These are phyloP conservation scores for Pichia sp. DNA, from an alignment of 1,139 yeast genomes.

Conservation along the genomic window DNA sequence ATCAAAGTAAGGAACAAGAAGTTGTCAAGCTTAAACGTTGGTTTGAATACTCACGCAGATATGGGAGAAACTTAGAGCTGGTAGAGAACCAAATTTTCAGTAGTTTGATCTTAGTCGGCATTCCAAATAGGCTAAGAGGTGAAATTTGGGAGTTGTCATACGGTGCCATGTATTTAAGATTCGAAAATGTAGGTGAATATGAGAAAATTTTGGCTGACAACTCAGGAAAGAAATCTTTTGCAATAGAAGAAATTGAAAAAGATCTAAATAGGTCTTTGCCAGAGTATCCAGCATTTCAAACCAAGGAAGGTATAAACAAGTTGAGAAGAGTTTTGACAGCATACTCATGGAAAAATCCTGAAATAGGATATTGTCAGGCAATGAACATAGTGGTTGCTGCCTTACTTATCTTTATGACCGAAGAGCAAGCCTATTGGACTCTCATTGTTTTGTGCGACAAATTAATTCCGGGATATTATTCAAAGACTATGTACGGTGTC, in stretches of 20 bases:
- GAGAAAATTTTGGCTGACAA: constrained; percentile 53
- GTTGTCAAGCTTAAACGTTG: constrained; percentile 55
- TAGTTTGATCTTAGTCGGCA: constrained; percentile 71
- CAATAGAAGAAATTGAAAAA: constrained; percentile 94
- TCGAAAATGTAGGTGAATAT: constrained; percentile 61
- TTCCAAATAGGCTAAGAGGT: constrained; percentile 89
- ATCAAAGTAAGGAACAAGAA: constrained; percentile 48
- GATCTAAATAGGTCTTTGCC: constrained; percentile 93
- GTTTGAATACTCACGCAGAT: constrained; percentile 81
- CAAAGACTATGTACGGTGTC: constrained; percentile 97
- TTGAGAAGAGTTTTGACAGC: constrained; percentile 86
- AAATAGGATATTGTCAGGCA: constrained; percentile 97
- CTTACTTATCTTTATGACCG: constrained; percentile 84
- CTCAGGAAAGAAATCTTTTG: constrained; percentile 63
- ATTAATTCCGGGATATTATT: constrained; percentile 91
- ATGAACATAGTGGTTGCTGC: constrained; percentile 98
- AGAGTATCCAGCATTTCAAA: constrained; percentile 92
- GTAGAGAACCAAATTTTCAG: constrained; percentile 72
- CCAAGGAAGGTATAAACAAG: constrained; percentile 76
- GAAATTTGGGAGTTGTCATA: constrained; percentile 93
- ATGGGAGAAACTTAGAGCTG: constrained; percentile 80
- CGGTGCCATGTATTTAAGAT: constrained; percentile 77
- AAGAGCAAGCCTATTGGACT: constrained; percentile 97
- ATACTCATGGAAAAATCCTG: constrained; percentile 95
- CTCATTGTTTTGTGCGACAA: constrained; percentile 77